Evolutionary conservation across 306 rosid species (phyloP), one percentile per base, ranked within the genome.

Genomic region (Dryas octopetala): DNA sequence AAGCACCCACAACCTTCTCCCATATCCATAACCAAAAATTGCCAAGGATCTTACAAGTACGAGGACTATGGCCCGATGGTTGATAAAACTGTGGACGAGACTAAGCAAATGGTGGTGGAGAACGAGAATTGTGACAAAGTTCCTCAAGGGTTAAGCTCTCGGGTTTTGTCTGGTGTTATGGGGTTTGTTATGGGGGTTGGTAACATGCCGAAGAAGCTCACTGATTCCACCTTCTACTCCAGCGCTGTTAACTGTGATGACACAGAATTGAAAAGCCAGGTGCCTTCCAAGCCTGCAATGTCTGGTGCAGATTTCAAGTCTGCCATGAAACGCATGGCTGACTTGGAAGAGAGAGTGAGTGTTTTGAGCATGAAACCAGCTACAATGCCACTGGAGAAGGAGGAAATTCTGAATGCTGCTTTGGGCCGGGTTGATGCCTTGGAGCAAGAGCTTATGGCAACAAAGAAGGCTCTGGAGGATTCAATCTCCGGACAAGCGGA

Each of bases 371-470:
- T 0, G 5, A 72, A 59, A 45, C 55, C 5, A 23, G 57, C 65
- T 11, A 59, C 66, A 45, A 58, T 58, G 53, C 46, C 28, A 8
- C 55, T 23, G 2, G 57, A 59, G 28, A 46, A 59, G 58, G 76
- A 73, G 58, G 58, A 59, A 6, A 45, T 60, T 46, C 47, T 47
- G 28, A 47, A 1, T 73, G 76, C 58, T 46, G 57, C 58, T 14
- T 45, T 61, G n/a, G 45, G 55, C 26, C 12, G 57, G 9, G 66
- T 45, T 44, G 57, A 58, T 72, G 67, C 26, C 17, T 58, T 72
- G 67, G 76, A 72, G 76, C 46, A 58, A 44, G 76, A 72, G 67
- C 66, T 72, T 9, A 72, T 7, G 67, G 67, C 57, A 45, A 72
- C 76, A 3, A 46, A 32, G 17, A 72, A 59, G 67, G 67, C 67